Evolutionary conservation across 768 basidiomycete species (phyloP), one percentile per base, ranked within the genome.

Genomic region (Boletus vermiculosoides): DNA sequence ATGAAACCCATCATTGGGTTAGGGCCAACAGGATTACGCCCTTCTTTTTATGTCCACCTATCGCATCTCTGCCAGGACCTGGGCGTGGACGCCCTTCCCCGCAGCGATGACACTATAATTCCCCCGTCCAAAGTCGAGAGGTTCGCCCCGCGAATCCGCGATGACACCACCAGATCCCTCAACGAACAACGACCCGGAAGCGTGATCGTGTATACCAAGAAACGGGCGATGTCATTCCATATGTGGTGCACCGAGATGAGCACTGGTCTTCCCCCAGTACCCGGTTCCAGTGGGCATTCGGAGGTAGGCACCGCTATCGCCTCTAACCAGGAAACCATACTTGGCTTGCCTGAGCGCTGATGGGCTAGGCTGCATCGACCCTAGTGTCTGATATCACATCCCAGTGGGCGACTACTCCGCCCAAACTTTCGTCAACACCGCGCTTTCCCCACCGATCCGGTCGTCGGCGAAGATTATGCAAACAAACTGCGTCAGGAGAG

Each of bases 381-480:
- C 25, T 36, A 15, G 18, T 50, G 36, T 11, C 54, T 55, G 50
- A 56, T 36, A 25, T 1, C 37, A 3, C 36, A 15, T 52, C 12
- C 25, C 63, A 95, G 94, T 97, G 20, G 97, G 90, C 39, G 97
- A 98, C 73, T 94, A 88, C 71, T 83, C 95, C 4, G 91, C 94
- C 0, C 97, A 99, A 68, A 92, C 95, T 0, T 83, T 98, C 41
- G 86, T 99, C 64, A 89, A 88, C 57, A 79, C 87, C 9, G 77
- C 13, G 84, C 87, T 0, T 98, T 97, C 73, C 96, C 95, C 0
- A 63, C 78, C 0, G 94, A 98, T 73, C 83, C 83, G 10, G 92
- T 98, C 67, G 87, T 98, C 39, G 97, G 95, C 33, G 97, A 99
- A 72, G 96, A 99, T 73, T 93, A 97, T 70, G 87, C 96, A 0